Conservation (phyloP, 2,329 filamentous ascomycete species). For the Aspergillus tubingensis region DNA sequence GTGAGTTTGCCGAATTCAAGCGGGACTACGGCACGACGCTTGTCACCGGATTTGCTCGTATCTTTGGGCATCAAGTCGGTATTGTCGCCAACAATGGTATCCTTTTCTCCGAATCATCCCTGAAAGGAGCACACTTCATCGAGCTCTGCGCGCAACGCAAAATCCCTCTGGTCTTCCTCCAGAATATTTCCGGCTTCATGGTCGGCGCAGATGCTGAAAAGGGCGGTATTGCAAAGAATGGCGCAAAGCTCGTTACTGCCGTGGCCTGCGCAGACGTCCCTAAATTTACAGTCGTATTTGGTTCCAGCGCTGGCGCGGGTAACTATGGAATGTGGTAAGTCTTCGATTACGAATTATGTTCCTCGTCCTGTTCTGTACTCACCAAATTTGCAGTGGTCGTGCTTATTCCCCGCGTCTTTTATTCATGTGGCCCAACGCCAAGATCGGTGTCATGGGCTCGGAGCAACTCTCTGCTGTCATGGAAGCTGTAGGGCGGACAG, state of each 20-base stretch:
- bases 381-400: constrained; percentile 61
- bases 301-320: constrained; percentile 86
- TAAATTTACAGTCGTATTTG: constrained; percentile 96
- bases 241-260: constrained; percentile 92
- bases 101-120: constrained; percentile 80
- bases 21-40: constrained; percentile 84
- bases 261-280: constrained; percentile 93
- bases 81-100: constrained; percentile 97
- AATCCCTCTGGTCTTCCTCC: constrained; percentile 87
- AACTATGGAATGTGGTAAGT: constrained; percentile 92
- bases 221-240: constrained; percentile 96
- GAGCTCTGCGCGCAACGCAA: constrained; percentile 89
- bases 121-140: constrained; percentile 97
- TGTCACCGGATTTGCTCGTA: constrained; percentile 86
- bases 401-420: constrained; percentile 90
- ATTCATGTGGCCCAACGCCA: constrained; percentile 98
- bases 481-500: constrained; percentile 85
- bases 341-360: no score
- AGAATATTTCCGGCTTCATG: constrained; percentile 99
- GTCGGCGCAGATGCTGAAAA: constrained; percentile 89
- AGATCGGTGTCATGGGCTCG: constrained; percentile 91
- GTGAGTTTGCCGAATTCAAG: constrained; percentile 92
- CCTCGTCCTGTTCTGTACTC: no score
- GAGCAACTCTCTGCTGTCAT: constrained; percentile 92
- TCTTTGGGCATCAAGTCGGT: constrained; percentile 87